Conservation (phyloP, 805 yeast genomes). For the Isabelozyma rhagii region DNA sequence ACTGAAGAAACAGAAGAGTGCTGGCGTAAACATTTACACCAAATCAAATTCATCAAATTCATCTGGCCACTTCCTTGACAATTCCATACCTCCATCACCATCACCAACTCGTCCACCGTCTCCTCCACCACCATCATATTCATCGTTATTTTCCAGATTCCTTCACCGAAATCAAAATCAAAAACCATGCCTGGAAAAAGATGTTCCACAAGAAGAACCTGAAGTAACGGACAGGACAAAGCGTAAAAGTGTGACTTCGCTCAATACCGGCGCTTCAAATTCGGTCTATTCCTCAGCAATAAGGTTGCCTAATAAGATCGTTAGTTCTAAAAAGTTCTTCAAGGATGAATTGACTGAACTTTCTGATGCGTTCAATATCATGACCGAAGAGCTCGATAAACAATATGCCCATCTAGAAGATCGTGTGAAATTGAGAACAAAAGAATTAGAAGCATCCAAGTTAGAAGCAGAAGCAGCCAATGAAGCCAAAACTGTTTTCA, state of each 20-base stretch:
- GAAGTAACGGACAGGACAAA: not conserved
- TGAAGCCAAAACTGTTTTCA: conserved; percentile 77
- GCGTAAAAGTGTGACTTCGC: conserved; percentile 25
- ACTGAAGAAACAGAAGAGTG: conserved; percentile 25
- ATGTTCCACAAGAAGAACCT: not conserved
- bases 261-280: conserved; percentile 24
- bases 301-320: conserved; percentile 35
- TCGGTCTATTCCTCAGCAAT: conserved; percentile 43
- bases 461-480: conserved; percentile 91
- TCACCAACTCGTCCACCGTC: not conserved
- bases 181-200: not conserved
- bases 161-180: not conserved
- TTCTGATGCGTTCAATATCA: conserved; percentile 83
- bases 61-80: not conserved
- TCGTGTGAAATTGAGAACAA: conserved; percentile 80
- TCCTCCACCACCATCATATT: conserved; percentile 5
- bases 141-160: not conserved
- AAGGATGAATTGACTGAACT: conserved; percentile 86
- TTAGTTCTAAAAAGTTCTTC: conserved; percentile 45
- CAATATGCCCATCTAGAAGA: conserved; percentile 87
- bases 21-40: not conserved
- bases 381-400: conserved; percentile 82
- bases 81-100: not conserved
- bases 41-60: not conserved
- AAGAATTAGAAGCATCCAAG: conserved; percentile 83